Evolutionary conservation across 2,329 filamentous ascomycete species (phyloP).

Genomic region (Fusarium kyushuense): DNA sequence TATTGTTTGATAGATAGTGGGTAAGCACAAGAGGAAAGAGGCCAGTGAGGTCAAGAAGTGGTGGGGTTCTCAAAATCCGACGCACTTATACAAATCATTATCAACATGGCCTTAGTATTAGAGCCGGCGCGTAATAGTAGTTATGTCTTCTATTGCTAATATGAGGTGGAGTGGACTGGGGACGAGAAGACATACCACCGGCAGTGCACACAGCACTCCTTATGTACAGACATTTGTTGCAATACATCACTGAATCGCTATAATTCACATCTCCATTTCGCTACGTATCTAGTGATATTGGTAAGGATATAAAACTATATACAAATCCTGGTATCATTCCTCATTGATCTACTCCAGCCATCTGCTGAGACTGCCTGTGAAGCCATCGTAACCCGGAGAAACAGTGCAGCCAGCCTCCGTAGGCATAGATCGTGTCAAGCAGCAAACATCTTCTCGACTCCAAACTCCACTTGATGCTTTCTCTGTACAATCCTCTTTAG

Average conservation of each 20-base stretch:
- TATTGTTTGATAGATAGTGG: slow-evolving; percentile 22
- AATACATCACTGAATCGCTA: slow-evolving; percentile 7
- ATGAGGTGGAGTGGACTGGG: not conserved
- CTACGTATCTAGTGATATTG: not conserved
- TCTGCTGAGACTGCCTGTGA: slow-evolving; percentile 6
- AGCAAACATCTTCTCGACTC: slow-evolving; percentile 27
- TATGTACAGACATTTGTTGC: slow-evolving; percentile 12
- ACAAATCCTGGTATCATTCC: slow-evolving; percentile 24
- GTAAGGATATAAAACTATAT: not conserved
- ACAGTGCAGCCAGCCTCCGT: not conserved
- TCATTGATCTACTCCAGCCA: slow-evolving; percentile 30
- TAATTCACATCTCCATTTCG: not conserved
- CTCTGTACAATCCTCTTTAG: not conserved
- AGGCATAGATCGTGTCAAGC: slow-evolving; percentile 12
- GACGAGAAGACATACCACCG: not conserved
- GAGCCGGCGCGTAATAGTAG: slow-evolving; percentile 31
- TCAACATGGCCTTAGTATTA: slow-evolving; percentile 20
- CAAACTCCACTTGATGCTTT: slow-evolving; percentile 18
- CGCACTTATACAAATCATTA: slow-evolving; percentile 23
- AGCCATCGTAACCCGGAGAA: not conserved
- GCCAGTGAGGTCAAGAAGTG: not conserved
- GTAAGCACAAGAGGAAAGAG: not conserved
- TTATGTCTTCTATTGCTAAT: slow-evolving; percentile 10
- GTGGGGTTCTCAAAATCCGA: slow-evolving; percentile 9
- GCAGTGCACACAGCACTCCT: slow-evolving; percentile 6